A percentile compares a stretch with the other conserved stretches of the same genome.
phyloP scores from a whole-genome alignment of 345 rosid species.

The Moricandia arvensis region DNA sequence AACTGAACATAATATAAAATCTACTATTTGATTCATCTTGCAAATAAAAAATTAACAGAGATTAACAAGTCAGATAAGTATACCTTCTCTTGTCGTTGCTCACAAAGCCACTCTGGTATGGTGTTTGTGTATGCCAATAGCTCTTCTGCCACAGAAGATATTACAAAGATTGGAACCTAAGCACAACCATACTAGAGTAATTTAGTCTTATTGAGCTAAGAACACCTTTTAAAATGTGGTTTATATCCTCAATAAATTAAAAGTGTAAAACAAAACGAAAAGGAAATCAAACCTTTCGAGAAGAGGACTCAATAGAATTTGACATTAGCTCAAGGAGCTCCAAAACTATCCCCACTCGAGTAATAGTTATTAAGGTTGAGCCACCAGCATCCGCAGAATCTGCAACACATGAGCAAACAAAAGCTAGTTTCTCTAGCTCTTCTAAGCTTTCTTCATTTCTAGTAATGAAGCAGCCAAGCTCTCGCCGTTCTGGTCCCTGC shows the following conservation, averaged over 20 bases:
- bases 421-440: slow-evolving; percentile 69
- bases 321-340: slow-evolving; percentile 69
- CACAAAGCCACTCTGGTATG: slow-evolving; percentile 87
- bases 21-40: background rate
- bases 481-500: slow-evolving; percentile 38
- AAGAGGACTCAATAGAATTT: slow-evolving; percentile 50
- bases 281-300: slow-evolving; percentile 39
- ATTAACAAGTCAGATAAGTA: slow-evolving; percentile 13
- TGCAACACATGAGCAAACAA: slow-evolving; percentile 57
- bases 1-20: slow-evolving; percentile 47
- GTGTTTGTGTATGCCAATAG: slow-evolving; percentile 64
- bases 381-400: slow-evolving; percentile 73
- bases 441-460: slow-evolving; percentile 47
- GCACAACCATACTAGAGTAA: slow-evolving; percentile 1
- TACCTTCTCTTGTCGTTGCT: slow-evolving; percentile 77
- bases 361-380: slow-evolving; percentile 65
- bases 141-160: slow-evolving; percentile 81
- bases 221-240: background rate
- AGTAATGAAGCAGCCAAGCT: slow-evolving; percentile 42
- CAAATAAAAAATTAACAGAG: background rate
- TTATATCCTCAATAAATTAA: slow-evolving; percentile 1
- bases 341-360: slow-evolving; percentile 54
- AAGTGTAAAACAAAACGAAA: background rate
- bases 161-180: slow-evolving; percentile 76
- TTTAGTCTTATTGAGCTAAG: slow-evolving; percentile 1